These are phyloP conservation scores for Simplicillium sp. DNA, from an alignment of 2,329 filamentous ascomycete species.

Conservation along the genomic window DNA sequence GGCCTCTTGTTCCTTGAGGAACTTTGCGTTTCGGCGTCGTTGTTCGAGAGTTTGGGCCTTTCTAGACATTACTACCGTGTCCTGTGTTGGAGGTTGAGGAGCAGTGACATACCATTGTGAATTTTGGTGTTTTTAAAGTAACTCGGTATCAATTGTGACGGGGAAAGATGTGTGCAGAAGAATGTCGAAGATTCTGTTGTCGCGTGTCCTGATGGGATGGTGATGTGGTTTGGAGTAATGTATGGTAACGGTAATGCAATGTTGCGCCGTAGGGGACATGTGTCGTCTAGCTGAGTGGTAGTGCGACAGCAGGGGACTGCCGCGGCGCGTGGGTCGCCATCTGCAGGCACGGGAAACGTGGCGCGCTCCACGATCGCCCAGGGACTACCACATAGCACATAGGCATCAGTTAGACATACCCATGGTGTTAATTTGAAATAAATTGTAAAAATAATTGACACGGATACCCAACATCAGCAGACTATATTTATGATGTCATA, in stretches of 20 bases:
- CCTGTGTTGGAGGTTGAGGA: neutral
- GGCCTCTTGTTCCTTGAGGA: conserved; percentile 61
- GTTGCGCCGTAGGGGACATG: conserved; percentile 10
- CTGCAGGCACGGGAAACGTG: no score
- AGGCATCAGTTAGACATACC: no score
- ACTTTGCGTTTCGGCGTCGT: conserved; percentile 71
- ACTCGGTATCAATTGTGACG: no score
- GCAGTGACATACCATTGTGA: conserved; percentile 12
- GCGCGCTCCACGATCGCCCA: no score
- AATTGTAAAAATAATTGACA: no score
- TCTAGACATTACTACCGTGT: no score
- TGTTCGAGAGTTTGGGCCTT: conserved; percentile 80
- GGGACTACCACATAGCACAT: no score
- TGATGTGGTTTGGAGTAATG: neutral
- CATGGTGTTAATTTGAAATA: no score
- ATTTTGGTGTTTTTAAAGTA: neutral
- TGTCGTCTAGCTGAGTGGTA: conserved; percentile 13
- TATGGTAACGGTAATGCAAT: neutral
- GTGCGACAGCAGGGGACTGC: no score
- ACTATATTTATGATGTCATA: no score
- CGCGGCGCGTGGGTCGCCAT: no score
- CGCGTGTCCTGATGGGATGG: neutral
- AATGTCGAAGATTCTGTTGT: neutral
- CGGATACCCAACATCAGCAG: no score
- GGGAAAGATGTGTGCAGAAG: neutral